Conservation (phyloP, 1,284 basidiomycete species). For the Trichosporon sp. region DNA sequence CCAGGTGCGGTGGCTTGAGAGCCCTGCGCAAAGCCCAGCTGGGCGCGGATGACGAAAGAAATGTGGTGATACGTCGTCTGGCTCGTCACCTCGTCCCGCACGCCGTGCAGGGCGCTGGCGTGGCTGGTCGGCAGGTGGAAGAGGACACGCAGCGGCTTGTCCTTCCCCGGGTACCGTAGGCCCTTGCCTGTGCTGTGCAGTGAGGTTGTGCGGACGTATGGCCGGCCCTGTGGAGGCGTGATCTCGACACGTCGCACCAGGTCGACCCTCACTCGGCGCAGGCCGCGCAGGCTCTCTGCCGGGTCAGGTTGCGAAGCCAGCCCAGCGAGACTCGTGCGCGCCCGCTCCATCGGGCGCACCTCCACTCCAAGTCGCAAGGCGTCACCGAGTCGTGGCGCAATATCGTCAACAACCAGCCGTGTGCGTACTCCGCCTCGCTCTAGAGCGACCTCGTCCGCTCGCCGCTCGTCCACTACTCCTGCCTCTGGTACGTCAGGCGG, state of each 20-base stretch:
- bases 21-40: constrained; percentile 30
- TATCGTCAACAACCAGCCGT: constrained; percentile 31
- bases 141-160: constrained; percentile 31
- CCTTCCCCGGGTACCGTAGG: constrained; percentile 40
- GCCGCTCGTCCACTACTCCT: not conserved
- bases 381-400: constrained; percentile 30
- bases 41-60: constrained; percentile 37
- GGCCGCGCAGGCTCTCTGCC: constrained; percentile 28
- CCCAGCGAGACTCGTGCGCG: constrained; percentile 30
- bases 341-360: constrained; percentile 26
- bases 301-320: constrained; percentile 31
- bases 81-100: constrained; percentile 40
- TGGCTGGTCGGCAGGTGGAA: constrained; percentile 42
- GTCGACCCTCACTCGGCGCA: constrained; percentile 42
- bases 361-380: constrained; percentile 39
- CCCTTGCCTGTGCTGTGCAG: constrained; percentile 43
- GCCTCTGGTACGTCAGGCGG: constrained; percentile 25
- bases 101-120: constrained; percentile 18
- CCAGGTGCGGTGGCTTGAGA: not conserved
- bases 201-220: not conserved
- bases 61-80: constrained; percentile 35
- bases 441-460: constrained; percentile 18
- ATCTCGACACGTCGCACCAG: constrained; percentile 33
- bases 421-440: constrained; percentile 30
- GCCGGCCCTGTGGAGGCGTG: constrained; percentile 1